Evolutionary conservation across 139 green algal genomes (phyloP).

Genomic region (Chlorella sp.): DNA sequence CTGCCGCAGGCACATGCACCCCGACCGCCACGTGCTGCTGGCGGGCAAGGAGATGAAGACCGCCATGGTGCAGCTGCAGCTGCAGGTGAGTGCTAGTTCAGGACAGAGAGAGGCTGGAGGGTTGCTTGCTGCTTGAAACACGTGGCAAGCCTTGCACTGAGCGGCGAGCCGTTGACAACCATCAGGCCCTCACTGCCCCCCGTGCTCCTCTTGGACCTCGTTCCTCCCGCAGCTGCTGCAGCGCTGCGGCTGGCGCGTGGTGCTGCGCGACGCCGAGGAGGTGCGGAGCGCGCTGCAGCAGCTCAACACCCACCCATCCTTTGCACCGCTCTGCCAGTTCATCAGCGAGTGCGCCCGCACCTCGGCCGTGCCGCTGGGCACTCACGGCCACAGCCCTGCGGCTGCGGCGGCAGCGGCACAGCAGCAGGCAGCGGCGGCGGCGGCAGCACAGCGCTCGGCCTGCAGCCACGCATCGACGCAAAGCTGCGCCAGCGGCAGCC

Average conservation of each 20-base stretch:
- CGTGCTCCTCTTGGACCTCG: not conserved
- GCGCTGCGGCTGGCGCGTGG: conserved; percentile 12
- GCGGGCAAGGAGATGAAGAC: not conserved
- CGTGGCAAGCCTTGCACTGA: too few species aligned
- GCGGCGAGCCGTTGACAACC: not conserved
- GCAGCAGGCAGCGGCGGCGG: not conserved
- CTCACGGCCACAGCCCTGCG: not conserved
- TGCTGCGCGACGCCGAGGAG: not conserved
- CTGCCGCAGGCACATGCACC: not conserved
- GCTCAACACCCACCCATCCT: not conserved
- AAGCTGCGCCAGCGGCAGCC: not conserved
- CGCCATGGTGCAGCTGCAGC: conserved; percentile 8
- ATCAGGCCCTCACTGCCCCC: not conserved
- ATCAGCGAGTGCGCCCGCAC: not conserved
- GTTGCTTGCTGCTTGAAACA: too few species aligned
- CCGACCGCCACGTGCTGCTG: not conserved
- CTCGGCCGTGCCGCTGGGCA: not conserved
- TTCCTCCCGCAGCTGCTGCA: conserved; percentile 1
- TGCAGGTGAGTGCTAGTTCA: not conserved
- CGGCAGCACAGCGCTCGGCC: not conserved
- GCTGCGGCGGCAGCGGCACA: not conserved
- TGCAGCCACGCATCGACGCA: not conserved
- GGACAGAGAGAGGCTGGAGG: too few species aligned
- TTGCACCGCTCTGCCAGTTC: not conserved
- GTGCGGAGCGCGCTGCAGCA: not conserved